Conservation (phyloP, 2,329 filamentous ascomycete genomes). For the Penicillium sp. region DNA sequence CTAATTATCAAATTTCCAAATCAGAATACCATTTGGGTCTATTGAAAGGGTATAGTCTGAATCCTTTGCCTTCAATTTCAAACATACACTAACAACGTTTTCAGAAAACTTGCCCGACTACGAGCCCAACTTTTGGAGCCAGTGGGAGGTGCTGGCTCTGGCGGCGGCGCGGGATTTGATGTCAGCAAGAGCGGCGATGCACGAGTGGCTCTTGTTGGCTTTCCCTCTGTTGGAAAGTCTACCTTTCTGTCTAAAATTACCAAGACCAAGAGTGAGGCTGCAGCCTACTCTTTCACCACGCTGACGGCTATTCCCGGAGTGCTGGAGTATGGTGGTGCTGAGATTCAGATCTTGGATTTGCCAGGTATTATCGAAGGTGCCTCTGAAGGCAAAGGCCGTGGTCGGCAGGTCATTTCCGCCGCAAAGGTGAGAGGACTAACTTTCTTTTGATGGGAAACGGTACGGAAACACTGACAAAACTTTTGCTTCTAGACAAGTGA, state of each 20-base stretch:
- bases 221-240: conserved; percentile 97
- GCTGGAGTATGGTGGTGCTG: conserved; percentile 93
- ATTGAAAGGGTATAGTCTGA: conserved; percentile 73
- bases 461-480: conserved; percentile 1
- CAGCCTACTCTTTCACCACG: conserved; percentile 95
- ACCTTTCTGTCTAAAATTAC: conserved; percentile 99
- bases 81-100: conserved; percentile 20
- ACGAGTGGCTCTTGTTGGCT: conserved; percentile 95
- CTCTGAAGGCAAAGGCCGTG: conserved; percentile 90
- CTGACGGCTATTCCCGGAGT: conserved; percentile 96
- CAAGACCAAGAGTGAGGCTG: conserved; percentile 94
- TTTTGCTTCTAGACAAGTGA: conserved; percentile 69
- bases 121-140: conserved; percentile 94
- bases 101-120: conserved; percentile 92
- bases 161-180: conserved; percentile 78
- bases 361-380: conserved; percentile 98
- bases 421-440: conserved; percentile 64
- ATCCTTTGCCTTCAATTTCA: not conserved
- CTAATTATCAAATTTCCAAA: conserved; percentile 18
- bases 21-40: conserved; percentile 97
- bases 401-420: conserved; percentile 93
- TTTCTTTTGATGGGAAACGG: not conserved
- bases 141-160: conserved; percentile 71
- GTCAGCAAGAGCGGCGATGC: conserved; percentile 97
- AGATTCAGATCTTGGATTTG: conserved; percentile 96